Conservation (phyloP, 2,329 filamentous ascomycete genomes). For the Neurospora sp. region DNA sequence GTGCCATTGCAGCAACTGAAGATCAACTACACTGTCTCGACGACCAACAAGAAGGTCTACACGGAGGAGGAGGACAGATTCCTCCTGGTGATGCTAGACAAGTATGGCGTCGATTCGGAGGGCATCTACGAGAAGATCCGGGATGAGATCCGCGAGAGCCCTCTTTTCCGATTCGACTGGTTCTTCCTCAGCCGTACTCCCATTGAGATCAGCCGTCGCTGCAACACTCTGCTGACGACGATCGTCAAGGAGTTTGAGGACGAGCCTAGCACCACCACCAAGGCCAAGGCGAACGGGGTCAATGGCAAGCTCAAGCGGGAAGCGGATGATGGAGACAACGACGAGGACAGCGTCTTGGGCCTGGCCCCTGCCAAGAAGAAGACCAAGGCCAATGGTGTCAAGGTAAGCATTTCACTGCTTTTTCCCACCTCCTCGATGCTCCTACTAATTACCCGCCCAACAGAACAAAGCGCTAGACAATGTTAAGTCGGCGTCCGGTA, state of each 20-base stretch:
- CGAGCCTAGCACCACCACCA: constrained; percentile 31
- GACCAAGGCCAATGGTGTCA: constrained; percentile 68
- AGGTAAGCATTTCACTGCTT: constrained; percentile 46
- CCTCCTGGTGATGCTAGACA: constrained; percentile 84
- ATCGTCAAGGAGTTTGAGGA: constrained; percentile 92
- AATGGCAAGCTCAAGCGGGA: constrained; percentile 68
- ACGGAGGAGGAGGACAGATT: constrained; percentile 98
- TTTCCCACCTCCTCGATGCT: neutral
- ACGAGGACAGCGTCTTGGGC: constrained; percentile 70
- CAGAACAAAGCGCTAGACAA: constrained; percentile 92
- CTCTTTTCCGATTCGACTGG: constrained; percentile 97
- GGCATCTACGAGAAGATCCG: constrained; percentile 86
- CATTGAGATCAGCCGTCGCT: constrained; percentile 82
- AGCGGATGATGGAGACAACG: constrained; percentile 70
- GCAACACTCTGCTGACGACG: constrained; percentile 87
- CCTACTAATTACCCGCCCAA: constrained; percentile 3
- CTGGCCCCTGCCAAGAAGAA: constrained; percentile 90
- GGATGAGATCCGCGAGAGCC: constrained; percentile 92
- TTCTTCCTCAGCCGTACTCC: constrained; percentile 95
- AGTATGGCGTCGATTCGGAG: constrained; percentile 84
- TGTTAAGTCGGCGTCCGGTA: constrained; percentile 60
- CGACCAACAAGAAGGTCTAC: constrained; percentile 99
- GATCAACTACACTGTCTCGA: constrained; percentile 97
- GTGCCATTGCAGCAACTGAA: constrained; percentile 95
- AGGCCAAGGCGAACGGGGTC: constrained; percentile 32